These are phyloP conservation scores for Hydrangea macrophylla DNA, from an alignment of 148 eudicot species.

Conservation along the genomic window DNA sequence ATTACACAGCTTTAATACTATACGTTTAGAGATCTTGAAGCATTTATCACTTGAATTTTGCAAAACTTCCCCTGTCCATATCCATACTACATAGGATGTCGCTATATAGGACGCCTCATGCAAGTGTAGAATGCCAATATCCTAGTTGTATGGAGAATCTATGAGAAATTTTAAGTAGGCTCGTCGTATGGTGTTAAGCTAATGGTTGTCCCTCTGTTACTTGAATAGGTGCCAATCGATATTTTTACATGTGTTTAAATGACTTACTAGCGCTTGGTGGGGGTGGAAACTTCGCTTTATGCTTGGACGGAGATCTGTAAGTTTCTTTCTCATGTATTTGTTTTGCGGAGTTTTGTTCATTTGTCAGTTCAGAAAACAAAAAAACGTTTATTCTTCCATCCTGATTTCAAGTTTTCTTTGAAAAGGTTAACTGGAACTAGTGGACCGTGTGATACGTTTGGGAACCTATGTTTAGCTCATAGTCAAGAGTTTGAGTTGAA, in stretches of 20 bases:
- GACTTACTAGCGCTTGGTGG: slow-evolving; percentile 91
- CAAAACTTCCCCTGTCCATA: too few relatives aligned
- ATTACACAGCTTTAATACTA: too few relatives aligned
- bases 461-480: slow-evolving; percentile 76
- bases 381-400: background rate
- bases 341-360: background rate
- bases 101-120: too few relatives aligned
- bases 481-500: slow-evolving; percentile 74
- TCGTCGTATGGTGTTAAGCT: too few relatives aligned
- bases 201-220: slow-evolving; percentile 8
- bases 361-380: background rate
- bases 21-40: too few relatives aligned
- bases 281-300: slow-evolving; percentile 76
- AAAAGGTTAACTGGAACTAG: slow-evolving; percentile 79
- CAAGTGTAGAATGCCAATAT: too few relatives aligned
- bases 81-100: too few relatives aligned
- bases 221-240: slow-evolving; percentile 75
- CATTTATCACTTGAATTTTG: too few relatives aligned
- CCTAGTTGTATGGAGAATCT: too few relatives aligned
- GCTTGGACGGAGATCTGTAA: slow-evolving; percentile 85
- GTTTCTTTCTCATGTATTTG: slow-evolving; percentile 18
- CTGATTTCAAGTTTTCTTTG: slow-evolving; percentile 8
- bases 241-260: slow-evolving; percentile 66
- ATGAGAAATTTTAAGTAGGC: too few relatives aligned
- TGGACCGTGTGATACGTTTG: slow-evolving; percentile 95